A percentile compares a stretch with the other conserved stretches of the same genome.
These are phyloP conservation scores for Colletotrichum cuscutae DNA, from an alignment of 2,329 filamentous ascomycete genomes.

Conservation along the genomic window DNA sequence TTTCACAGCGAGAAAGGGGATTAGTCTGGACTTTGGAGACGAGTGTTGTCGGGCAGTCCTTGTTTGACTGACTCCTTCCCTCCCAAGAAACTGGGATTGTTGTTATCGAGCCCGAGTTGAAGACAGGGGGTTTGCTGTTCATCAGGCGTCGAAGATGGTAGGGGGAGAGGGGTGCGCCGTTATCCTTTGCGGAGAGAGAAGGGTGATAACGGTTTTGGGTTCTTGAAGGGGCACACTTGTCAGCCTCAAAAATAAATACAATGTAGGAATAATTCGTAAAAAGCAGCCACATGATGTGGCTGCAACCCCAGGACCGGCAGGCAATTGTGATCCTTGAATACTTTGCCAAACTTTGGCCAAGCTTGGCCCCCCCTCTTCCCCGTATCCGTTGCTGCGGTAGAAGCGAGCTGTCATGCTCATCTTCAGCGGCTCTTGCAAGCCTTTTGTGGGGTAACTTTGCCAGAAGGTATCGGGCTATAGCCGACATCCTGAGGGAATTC, in stretches of 20 bases:
- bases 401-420: constrained; percentile 16
- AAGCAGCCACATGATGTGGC: not conserved
- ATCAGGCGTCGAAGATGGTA: not conserved
- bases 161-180: not conserved
- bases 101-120: not conserved
- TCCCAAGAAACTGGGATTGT: not conserved
- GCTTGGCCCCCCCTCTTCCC: not conserved
- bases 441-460: constrained; percentile 16
- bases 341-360: not conserved
- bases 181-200: not conserved
- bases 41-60: not conserved
- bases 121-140: constrained; percentile 1
- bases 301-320: not conserved
- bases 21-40: not conserved
- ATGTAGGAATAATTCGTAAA: not conserved
- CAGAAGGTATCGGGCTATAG: not conserved
- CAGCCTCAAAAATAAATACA: not conserved
- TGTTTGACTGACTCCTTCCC: not conserved
- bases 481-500: not conserved
- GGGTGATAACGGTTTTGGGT: not conserved
- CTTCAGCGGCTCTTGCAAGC: constrained; percentile 15
- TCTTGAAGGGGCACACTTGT: not conserved
- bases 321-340: not conserved
- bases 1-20: not conserved
- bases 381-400: not conserved